Evolutionary conservation across 2,329 filamentous ascomycete genomes (phyloP), one percentile per base, ranked within the genome.

Genomic region (Gnomoniopsis smithogilvyi): DNA sequence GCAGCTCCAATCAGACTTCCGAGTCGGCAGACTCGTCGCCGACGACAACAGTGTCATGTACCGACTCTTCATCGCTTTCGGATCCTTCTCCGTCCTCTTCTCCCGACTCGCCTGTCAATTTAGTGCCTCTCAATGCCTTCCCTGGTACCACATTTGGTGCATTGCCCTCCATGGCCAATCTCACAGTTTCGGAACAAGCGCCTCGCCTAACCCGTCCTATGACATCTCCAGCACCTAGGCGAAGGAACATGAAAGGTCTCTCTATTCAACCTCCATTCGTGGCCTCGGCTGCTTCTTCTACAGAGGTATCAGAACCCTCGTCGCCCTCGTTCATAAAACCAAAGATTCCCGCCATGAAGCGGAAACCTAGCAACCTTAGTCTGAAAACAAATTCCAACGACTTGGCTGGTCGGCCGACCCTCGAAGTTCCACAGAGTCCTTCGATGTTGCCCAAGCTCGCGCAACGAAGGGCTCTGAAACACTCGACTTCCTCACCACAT

Each of bases 11-110:
- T 2, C 88, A 89, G 63, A 82, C 82, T 56, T 91, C 90, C 17
- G 91, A 91, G 64, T 98, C 95, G 1, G 91, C 91, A 46, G 93
- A 96, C 69, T 96, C 94, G 22, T 98, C 94, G 10, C 95, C 95
- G 1, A 98, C 94, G 8, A 97, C 93, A 3, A 96, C 94, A 2
- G 84, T 95, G 52, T 96, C 92, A 6, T 96, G 92, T 21, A 91
- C 94, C 64, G 94, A 96, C 75, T 96, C 93, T 6, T 94, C 92
- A 10, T 91, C 92, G 33, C 81, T 95, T 51, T 93, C 93, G 33
- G 94, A 98, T 67, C 89, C 91, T 8, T 97, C 94, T 6, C 92
- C 95, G 3, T 94, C 89, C 54, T 92, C 93, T 22, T 97, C 94
- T 1, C 94, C 94, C 10, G 93, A 97, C 73, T 97, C 95, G 2